Conservation (phyloP, 2,329 filamentous ascomycete genomes). For the Clonostachys solani region DNA sequence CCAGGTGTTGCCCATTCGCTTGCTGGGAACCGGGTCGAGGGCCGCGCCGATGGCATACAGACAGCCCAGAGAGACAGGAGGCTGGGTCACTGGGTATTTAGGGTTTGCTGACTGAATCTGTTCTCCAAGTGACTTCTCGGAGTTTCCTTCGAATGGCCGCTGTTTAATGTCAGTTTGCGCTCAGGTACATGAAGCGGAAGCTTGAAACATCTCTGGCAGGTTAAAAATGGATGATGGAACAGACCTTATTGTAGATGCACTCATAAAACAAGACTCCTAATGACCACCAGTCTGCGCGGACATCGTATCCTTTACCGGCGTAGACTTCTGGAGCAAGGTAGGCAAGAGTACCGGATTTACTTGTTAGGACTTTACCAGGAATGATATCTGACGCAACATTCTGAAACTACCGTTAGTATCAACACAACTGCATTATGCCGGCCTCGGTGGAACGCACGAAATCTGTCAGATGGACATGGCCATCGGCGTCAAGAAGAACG, state of each 20-base stretch:
- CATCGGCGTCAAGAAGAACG: constrained; percentile 80
- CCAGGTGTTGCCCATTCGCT: constrained; percentile 82
- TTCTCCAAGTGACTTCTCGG: constrained; percentile 73
- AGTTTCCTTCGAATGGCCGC: constrained; percentile 90
- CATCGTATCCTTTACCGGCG: constrained; percentile 80
- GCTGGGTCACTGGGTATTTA: constrained; percentile 87
- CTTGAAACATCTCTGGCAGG: neutral
- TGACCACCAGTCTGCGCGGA: constrained; percentile 97
- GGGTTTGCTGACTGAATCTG: constrained; percentile 79
- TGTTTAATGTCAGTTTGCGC: constrained; percentile 24
- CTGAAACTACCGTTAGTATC: constrained; percentile 41
- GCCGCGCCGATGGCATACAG: constrained; percentile 83
- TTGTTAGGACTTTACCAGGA: constrained; percentile 77
- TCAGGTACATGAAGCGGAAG: neutral
- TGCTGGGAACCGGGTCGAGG: constrained; percentile 73
- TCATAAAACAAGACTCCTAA: constrained; percentile 98
- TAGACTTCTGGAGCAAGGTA: constrained; percentile 97
- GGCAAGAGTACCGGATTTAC: constrained; percentile 93
- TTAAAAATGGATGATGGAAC: constrained; percentile 10
- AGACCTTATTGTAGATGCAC: constrained; percentile 97
- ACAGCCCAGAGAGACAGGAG: constrained; percentile 83
- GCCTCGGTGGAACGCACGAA: constrained; percentile 61
- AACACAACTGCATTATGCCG: neutral
- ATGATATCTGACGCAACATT: constrained; percentile 95
- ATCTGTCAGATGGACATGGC: constrained; percentile 95